Evolutionary conservation across 164 flowering plant species (phyloP), one percentile per base, ranked within the genome.

Genomic region (Tetracentron sinense): DNA sequence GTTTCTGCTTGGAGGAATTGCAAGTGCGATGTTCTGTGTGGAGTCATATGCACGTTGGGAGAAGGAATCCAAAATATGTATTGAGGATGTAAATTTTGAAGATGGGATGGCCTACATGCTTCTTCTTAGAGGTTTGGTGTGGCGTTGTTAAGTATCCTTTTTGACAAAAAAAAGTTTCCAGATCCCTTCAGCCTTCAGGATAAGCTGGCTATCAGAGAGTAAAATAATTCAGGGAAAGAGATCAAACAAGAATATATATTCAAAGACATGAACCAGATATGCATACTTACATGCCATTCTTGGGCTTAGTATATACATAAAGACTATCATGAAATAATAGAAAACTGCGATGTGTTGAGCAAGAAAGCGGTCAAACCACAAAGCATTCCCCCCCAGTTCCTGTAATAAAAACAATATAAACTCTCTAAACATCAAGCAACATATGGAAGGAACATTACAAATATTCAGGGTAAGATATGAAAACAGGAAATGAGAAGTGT

Each of bases 281-380:
- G n/a, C 38, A 54, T 55, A 88, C 97, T 86, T 75, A 89, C 99
- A 91, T 68, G 97, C 97, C 99, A 95, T 95, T 82, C 99, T 91
- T 48, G 97, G 96, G 79, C 99, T 95, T 65, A 95, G 8, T 7
- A 62, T 57, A 76, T 95, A 95, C 96, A 95, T 91, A n/a, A 88
- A 68, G 28, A 67, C 97, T 16, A 88, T 89, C 97, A 91, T 86
- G 27, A 89, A 73, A 64, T 95, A 91, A 77, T 91, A 95, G 58
- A 85, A 74, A 30, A 85, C 29, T 48, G 97, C 99, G 46, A 95
- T 85, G 67, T 89, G 96, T 62, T 88, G 99, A 49, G 99, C 85
- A 68, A 95, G 92, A 75, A 95, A 86, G 38, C 99, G 96, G 49
- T 95, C 99, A 71, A 89, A 78, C 99, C 99, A 95, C 90, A 81